phyloP scores from a whole-genome alignment of 176 grass and related monocot species.

The Juncus inflexus region DNA sequence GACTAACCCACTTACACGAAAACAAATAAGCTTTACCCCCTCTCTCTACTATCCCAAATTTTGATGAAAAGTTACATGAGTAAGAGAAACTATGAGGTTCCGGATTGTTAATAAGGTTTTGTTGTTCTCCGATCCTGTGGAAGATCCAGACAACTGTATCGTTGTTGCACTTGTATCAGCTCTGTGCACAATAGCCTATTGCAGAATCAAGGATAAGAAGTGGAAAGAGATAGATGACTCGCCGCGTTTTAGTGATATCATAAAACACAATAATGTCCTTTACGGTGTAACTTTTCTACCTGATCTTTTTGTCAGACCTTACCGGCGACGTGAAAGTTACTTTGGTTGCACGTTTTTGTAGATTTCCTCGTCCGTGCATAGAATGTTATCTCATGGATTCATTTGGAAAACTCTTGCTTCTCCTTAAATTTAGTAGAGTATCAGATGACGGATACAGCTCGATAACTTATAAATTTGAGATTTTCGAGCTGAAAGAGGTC shows the following conservation, averaged over 20 bases:
- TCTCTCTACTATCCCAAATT: neutral
- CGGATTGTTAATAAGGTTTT: neutral
- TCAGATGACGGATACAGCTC: too few species aligned
- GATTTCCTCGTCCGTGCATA: neutral
- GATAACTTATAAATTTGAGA: neutral
- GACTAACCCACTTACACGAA: slow-evolving; percentile 1
- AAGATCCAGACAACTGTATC: neutral
- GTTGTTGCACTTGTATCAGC: slow-evolving; percentile 3
- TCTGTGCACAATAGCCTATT: neutral
- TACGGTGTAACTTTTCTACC: neutral
- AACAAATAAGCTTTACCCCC: slow-evolving; percentile 12
- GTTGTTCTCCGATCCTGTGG: neutral
- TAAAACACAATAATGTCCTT: slow-evolving; percentile 1
- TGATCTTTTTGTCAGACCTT: neutral
- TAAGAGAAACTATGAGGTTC: neutral
- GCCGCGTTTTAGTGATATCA: neutral
- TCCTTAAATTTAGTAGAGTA: neutral
- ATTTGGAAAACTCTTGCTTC: neutral
- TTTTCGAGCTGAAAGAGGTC: neutral
- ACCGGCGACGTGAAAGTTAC: neutral
- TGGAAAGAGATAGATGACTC: neutral
- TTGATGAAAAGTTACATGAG: neutral
- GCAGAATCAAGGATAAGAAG: slow-evolving; percentile 2
- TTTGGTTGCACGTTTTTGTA: neutral
- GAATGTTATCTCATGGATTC: neutral